Evolutionary conservation across 192 early-diverging fungal species (phyloP).

Genomic region (Glomus cerebriforme): DNA sequence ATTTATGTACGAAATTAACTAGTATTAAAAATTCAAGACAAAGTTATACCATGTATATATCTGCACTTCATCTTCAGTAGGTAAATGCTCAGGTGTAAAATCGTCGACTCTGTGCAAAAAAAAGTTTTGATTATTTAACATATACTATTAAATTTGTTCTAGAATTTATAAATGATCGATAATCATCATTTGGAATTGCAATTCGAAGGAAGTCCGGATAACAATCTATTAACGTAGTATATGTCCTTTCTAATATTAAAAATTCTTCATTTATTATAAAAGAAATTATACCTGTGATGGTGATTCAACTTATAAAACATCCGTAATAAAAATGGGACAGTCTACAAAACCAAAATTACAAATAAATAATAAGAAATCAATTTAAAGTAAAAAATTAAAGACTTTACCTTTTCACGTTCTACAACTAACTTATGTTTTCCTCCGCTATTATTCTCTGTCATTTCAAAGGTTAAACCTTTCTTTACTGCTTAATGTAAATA

Average conservation of each 20-base stretch:
- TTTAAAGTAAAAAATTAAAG: neutral
- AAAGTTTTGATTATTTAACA: neutral
- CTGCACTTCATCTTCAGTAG: slow-evolving; percentile 49
- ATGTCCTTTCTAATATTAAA: neutral
- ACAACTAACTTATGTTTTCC: slow-evolving; percentile 32
- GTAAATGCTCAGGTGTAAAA: slow-evolving; percentile 41
- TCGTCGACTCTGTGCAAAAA: slow-evolving; percentile 36
- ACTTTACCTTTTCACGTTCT: slow-evolving; percentile 45
- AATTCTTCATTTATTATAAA: neutral
- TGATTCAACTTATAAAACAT: slow-evolving; percentile 44
- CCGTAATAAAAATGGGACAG: slow-evolving; percentile 60
- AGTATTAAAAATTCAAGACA: neutral
- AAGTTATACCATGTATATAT: slow-evolving; percentile 59
- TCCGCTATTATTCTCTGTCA: neutral
- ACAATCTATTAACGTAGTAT: no score
- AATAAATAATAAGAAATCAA: neutral
- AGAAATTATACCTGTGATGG: slow-evolving; percentile 44
- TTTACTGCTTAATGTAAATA: neutral
- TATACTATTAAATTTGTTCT: neutral
- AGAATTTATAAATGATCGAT: no score
- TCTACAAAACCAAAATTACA: slow-evolving; percentile 31
- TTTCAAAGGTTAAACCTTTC: neutral
- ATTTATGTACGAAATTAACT: neutral
- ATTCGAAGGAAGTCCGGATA: no score
- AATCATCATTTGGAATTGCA: no score